Percentiles rank a stretch among this genome's conserved stretches.
Conservation (phyloP, 441 rosid species). For the Adansonia madagascariensis region DNA sequence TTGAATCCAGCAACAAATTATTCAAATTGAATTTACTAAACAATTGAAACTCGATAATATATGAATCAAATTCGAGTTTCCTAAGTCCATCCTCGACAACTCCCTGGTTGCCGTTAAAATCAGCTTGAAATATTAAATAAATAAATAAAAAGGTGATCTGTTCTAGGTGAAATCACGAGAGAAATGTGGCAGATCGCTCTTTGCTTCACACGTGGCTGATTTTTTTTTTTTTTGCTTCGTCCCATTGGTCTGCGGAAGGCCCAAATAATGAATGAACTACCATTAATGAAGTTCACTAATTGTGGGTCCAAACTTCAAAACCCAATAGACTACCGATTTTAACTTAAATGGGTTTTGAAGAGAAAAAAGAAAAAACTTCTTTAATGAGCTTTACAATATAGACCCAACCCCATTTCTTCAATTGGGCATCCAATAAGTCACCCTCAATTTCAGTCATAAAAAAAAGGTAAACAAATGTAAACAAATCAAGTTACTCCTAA, state of each 20-base stretch:
- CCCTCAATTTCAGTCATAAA: too few species aligned
- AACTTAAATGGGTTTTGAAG: background rate
- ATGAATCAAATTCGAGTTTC: too few species aligned
- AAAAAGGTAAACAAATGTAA: too few species aligned
- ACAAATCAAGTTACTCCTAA: too few species aligned
- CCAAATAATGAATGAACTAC: background rate
- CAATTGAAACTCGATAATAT: too few species aligned
- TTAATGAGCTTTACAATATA: background rate
- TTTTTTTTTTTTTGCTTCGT: background rate
- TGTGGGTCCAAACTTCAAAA: background rate
- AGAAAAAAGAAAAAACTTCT: too few species aligned
- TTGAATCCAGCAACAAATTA: too few species aligned
- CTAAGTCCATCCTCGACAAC: too few species aligned
- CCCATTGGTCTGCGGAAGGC: background rate
- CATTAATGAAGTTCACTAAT: background rate
- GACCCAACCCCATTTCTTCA: background rate
- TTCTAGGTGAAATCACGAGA: background rate
- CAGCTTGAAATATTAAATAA: background rate
- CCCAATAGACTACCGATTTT: background rate
- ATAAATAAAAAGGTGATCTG: background rate
- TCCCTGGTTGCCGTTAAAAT: background rate
- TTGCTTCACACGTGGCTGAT: conserved; percentile 9
- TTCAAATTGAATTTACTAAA: too few species aligned
- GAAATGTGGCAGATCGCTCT: conserved; percentile 7
- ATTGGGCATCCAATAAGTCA: background rate